phyloP scores from a whole-genome alignment of 1,139 yeast genomes.

The Suhomyces yuchorum region DNA sequence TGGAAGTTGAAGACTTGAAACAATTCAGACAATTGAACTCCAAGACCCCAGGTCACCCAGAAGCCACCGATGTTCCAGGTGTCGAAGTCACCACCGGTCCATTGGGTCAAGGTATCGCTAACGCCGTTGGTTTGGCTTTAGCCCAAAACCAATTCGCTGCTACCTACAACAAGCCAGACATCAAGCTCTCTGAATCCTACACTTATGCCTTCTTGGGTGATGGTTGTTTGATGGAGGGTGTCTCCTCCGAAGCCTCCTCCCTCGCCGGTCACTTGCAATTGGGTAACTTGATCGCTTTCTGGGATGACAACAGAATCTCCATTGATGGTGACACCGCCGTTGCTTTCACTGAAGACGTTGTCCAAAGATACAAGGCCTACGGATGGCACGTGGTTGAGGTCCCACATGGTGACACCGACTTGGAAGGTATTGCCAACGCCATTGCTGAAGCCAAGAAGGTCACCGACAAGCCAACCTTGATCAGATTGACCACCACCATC shows the following conservation, averaged over 20 bases:
- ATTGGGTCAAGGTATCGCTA: constrained; percentile 96
- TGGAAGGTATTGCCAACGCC: constrained; percentile 72
- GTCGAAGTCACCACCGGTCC: constrained; percentile 99
- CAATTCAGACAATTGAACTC: constrained; percentile 89
- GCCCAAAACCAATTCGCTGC: constrained; percentile 94
- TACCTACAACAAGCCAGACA: constrained; percentile 87
- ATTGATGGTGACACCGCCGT: constrained; percentile 92
- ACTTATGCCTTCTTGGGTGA: constrained; percentile 90
- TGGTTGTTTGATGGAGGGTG: constrained; percentile 99
- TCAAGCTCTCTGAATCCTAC: constrained; percentile 68
- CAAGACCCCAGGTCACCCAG: constrained; percentile 98
- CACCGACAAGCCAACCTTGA: constrained; percentile 84
- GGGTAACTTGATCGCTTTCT: constrained; percentile 91
- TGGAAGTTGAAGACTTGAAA: constrained; percentile 84
- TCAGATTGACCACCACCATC: constrained; percentile 86
- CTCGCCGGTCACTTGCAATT: constrained; percentile 96
- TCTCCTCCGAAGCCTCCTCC: constrained; percentile 90
- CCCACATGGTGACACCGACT: constrained; percentile 78
- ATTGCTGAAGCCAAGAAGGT: constrained; percentile 67
- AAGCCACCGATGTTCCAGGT: constrained; percentile 74
- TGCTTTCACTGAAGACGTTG: constrained; percentile 95
- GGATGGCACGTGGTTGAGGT: constrained; percentile 92
- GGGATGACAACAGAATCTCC: constrained; percentile 97
- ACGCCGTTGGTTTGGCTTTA: constrained; percentile 96
- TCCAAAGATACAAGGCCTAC: constrained; percentile 82